phyloP scores from a whole-genome alignment of 768 basidiomycete species.

The Boletales sp. region DNA sequence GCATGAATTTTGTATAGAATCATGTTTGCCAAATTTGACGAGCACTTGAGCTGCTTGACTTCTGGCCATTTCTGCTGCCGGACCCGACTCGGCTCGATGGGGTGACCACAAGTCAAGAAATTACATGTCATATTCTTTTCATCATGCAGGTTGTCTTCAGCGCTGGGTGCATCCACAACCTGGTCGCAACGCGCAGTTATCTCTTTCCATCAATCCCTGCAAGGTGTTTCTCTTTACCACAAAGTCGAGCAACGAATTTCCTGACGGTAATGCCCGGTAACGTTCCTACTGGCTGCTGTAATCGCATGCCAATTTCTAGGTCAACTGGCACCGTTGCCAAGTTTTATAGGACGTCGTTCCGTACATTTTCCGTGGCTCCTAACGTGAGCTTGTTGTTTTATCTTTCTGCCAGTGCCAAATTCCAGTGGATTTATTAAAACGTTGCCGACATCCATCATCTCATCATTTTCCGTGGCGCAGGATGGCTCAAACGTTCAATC shows the following conservation, averaged over 20 bases:
- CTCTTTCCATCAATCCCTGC: neutral
- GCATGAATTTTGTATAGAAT: conserved; percentile 1
- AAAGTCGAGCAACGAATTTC: neutral
- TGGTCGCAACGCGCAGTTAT: neutral
- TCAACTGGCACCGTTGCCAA: neutral
- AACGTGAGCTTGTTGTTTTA: neutral
- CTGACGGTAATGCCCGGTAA: neutral
- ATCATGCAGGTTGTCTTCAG: no score
- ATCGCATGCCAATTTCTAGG: neutral
- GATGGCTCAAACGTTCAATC: conserved; percentile 14
- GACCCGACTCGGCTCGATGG: conserved; percentile 8
- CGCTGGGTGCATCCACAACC: no score
- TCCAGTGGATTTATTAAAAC: neutral
- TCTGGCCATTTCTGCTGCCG: conserved; percentile 9
- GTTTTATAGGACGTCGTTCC: neutral
- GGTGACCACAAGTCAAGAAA: conserved; percentile 6
- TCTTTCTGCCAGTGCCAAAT: neutral
- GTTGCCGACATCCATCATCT: conserved; percentile 5
- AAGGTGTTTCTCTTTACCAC: neutral
- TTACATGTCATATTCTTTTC: neutral
- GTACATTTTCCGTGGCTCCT: conserved; percentile 11
- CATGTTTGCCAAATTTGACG: neutral
- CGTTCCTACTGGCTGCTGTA: conserved; percentile 3
- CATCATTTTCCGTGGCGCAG: conserved; percentile 9
- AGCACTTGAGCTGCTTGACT: conserved; percentile 1